These are phyloP conservation scores for Cantharellus cinnabarinus DNA, from an alignment of 768 basidiomycete species.

Conservation along the genomic window DNA sequence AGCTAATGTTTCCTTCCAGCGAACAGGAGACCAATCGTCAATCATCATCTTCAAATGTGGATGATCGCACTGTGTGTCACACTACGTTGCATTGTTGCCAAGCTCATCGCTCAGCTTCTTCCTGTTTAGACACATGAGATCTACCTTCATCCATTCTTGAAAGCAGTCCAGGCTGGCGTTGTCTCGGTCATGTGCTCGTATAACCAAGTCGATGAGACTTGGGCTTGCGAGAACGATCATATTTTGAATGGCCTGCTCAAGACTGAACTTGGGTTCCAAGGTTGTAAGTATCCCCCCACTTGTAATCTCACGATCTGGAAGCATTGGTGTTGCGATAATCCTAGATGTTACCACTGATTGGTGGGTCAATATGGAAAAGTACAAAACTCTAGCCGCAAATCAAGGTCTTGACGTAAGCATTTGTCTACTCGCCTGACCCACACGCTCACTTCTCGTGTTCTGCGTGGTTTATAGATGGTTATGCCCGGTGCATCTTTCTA, in stretches of 20 bases:
- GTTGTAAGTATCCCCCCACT: constrained; percentile 18
- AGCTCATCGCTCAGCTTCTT: neutral
- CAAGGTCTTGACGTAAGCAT: constrained; percentile 16
- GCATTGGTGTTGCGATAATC: too few relatives aligned
- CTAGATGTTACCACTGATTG: constrained; percentile 25
- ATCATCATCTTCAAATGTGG: constrained; percentile 35
- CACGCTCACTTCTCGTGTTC: too few relatives aligned
- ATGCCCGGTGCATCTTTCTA: constrained; percentile 16
- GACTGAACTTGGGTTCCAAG: constrained; percentile 56
- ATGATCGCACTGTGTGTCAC: constrained; percentile 28
- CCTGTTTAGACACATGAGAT: constrained; percentile 9
- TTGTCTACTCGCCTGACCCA: neutral
- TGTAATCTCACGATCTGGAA: too few relatives aligned
- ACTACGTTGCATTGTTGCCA: constrained; percentile 8
- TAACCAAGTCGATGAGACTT: constrained; percentile 35
- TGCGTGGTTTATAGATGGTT: constrained; percentile 1
- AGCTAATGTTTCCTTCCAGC: neutral
- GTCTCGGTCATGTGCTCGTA: constrained; percentile 60
- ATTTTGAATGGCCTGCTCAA: constrained; percentile 58
- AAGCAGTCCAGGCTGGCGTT: constrained; percentile 45
- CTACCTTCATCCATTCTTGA: constrained; percentile 11
- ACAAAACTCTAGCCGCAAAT: neutral
- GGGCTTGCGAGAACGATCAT: constrained; percentile 56
- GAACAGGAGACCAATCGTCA: constrained; percentile 23
- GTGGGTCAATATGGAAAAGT: constrained; percentile 27